Percentiles rank a stretch among this genome's conserved stretches.
These are phyloP conservation scores for Globisporangium heterothallicum DNA, from an alignment of 352 stramenopile genomes.

Conservation along the genomic window DNA sequence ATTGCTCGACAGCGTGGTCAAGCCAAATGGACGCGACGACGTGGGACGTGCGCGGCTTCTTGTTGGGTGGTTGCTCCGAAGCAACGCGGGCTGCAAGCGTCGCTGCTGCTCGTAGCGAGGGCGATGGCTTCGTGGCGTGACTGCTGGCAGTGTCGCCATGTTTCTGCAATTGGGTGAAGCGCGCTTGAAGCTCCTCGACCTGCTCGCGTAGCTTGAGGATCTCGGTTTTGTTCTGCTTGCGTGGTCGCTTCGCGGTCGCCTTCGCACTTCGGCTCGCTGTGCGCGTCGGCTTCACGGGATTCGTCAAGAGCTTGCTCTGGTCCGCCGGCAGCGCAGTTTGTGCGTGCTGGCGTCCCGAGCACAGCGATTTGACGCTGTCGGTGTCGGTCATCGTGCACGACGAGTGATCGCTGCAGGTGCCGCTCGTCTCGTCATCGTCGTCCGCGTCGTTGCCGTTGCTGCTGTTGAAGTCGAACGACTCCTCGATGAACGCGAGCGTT, in stretches of 20 bases:
- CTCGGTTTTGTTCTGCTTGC: slow-evolving; percentile 2
- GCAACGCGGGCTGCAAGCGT: neutral
- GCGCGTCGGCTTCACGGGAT: neutral
- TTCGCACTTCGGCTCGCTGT: neutral
- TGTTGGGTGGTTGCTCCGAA: neutral
- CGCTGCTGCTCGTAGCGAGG: neutral
- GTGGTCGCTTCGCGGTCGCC: neutral
- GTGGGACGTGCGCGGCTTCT: neutral
- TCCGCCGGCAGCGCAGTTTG: no score
- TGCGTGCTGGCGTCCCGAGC: no score
- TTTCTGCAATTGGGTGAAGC: neutral
- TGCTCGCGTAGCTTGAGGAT: slow-evolving; percentile 7
- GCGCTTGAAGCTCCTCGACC: slow-evolving; percentile 2
- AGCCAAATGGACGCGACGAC: slow-evolving; percentile 28
- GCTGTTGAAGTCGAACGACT: slow-evolving; percentile 8
- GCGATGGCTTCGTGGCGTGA: neutral
- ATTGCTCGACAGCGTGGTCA: slow-evolving; percentile 33
- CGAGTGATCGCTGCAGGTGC: neutral
- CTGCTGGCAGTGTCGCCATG: neutral
- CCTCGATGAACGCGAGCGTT: slow-evolving; percentile 16
- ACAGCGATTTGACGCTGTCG: no score
- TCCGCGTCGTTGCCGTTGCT: neutral
- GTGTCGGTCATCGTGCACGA: neutral
- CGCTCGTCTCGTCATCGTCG: neutral
- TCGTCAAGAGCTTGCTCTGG: no score